A percentile compares a stretch with the other conserved stretches of the same genome.
These are phyloP conservation scores for Termitomyces sp. DNA, from an alignment of 768 basidiomycete genomes.

Conservation along the genomic window DNA sequence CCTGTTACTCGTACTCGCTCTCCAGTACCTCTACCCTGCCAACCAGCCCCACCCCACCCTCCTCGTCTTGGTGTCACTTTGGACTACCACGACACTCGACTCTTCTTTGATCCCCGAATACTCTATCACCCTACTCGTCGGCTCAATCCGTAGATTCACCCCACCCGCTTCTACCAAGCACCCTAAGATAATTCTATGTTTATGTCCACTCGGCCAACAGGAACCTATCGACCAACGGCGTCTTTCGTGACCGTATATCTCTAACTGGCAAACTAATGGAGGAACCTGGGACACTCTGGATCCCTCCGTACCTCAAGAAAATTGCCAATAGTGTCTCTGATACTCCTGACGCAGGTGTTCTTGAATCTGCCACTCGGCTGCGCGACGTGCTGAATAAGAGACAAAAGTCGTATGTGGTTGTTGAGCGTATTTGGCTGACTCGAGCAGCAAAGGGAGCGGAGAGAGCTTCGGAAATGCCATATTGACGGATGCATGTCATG, in stretches of 20 bases:
- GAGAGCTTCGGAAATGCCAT: too few species aligned
- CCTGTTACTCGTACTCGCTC: constrained; percentile 6
- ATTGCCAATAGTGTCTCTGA: constrained; percentile 91
- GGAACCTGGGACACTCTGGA: constrained; percentile 79
- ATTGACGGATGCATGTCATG: too few species aligned
- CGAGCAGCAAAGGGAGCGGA: too few species aligned
- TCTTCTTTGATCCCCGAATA: too few species aligned
- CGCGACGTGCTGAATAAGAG: constrained; percentile 92
- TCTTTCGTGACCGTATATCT: constrained; percentile 74
- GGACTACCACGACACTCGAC: too few species aligned
- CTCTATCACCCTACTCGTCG: too few species aligned
- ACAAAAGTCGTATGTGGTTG: constrained; percentile 92
- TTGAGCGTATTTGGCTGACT: constrained; percentile 83
- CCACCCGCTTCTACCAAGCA: constrained; percentile 52
- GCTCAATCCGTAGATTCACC: too few species aligned
- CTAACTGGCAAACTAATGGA: constrained; percentile 80
- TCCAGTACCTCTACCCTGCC: too few species aligned
- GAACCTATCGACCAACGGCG: constrained; percentile 27
- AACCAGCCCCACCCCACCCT: too few species aligned
- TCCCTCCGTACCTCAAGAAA: constrained; percentile 91
- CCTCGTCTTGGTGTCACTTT: constrained; percentile 34
- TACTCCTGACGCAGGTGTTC: constrained; percentile 87
- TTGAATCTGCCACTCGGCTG: constrained; percentile 92
- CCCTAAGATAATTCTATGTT: constrained; percentile 72
- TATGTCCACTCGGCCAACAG: constrained; percentile 61